Conservation (phyloP, 2,329 filamentous ascomycete genomes). For the Emericellopsis cladophorae region DNA sequence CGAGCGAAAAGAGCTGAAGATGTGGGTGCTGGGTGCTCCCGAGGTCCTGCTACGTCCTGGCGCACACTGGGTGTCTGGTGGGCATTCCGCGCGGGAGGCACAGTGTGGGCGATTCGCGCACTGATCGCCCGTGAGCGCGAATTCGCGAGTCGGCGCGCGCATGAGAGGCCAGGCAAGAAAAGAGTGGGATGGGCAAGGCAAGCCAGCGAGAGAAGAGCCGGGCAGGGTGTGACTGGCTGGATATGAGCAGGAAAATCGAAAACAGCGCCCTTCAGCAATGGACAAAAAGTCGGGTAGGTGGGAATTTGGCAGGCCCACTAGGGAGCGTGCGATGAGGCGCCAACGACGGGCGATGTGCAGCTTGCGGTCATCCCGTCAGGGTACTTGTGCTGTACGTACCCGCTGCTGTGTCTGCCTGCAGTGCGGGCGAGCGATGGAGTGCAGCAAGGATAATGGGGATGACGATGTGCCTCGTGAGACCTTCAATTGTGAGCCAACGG, state of each 20-base stretch:
- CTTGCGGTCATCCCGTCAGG: not conserved
- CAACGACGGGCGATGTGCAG: not conserved
- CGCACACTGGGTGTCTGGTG: not conserved
- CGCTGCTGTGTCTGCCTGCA: not conserved
- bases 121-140: not conserved
- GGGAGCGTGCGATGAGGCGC: not conserved
- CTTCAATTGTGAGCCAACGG: not conserved
- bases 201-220: not conserved
- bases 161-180: not conserved
- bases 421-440: not conserved
- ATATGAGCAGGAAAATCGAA: not conserved
- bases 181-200: no score
- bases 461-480: not conserved
- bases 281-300: not conserved
- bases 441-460: not conserved
- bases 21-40: not conserved
- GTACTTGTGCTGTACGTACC: not conserved
- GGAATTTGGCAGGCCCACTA: not conserved
- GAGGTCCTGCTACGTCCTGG: not conserved
- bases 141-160: not conserved
- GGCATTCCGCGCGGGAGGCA: no score
- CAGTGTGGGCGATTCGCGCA: not conserved
- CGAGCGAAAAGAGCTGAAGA: no score
- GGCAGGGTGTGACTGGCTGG: conserved; percentile 1
- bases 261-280: not conserved